Evolutionary conservation across 441 rosid species (phyloP).

Genomic region (Lepidium campestre): DNA sequence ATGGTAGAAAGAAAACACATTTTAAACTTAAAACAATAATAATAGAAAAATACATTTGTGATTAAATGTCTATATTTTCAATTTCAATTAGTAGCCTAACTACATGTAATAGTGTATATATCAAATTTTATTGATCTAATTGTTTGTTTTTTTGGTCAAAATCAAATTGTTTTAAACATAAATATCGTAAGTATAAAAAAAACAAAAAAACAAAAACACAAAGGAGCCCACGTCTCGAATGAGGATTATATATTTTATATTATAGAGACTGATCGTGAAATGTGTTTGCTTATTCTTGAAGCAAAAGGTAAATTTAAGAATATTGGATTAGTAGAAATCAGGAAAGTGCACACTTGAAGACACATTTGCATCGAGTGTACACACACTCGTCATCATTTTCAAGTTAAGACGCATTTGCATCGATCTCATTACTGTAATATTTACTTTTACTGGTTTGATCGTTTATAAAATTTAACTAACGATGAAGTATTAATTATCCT

Average conservation of each 20-base stretch:
- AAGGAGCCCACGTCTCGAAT: slow-evolving; percentile 16
- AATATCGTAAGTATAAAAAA: too few relatives aligned
- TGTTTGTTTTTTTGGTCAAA: too few relatives aligned
- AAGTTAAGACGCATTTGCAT: slow-evolving; percentile 17
- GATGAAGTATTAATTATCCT: too few relatives aligned
- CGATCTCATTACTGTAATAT: neutral
- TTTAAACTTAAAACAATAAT: too few relatives aligned
- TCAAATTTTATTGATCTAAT: too few relatives aligned
- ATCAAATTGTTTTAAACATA: too few relatives aligned
- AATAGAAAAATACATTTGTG: too few relatives aligned
- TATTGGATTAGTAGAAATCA: neutral
- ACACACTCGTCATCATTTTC: slow-evolving; percentile 15
- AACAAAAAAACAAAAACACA: neutral
- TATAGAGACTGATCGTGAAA: slow-evolving; percentile 1
- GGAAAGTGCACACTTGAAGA: slow-evolving; percentile 5
- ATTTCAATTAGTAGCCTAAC: too few relatives aligned
- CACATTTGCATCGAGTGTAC: slow-evolving; percentile 14
- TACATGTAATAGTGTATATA: too few relatives aligned
- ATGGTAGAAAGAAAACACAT: neutral
- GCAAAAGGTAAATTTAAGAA: neutral
- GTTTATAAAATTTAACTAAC: too few relatives aligned
- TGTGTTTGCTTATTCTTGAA: slow-evolving; percentile 10
- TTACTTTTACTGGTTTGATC: too few relatives aligned
- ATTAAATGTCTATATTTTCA: too few relatives aligned
- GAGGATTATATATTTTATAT: neutral